phyloP scores from a whole-genome alignment of 139 green algal genomes.

The Coelastrella sp. region DNA sequence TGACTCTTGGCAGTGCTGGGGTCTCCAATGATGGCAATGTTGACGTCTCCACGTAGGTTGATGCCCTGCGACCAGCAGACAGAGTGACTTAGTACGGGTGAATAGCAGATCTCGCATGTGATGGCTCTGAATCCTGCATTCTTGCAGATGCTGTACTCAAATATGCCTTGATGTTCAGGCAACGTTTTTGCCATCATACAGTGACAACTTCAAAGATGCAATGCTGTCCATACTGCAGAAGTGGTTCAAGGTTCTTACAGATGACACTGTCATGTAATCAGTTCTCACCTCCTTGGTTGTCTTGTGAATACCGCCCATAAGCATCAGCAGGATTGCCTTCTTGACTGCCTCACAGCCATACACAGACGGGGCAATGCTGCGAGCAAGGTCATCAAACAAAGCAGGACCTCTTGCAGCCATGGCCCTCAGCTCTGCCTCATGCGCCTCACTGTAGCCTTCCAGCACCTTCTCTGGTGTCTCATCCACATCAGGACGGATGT shows the following conservation, averaged over 20 bases:
- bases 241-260: too few relatives aligned
- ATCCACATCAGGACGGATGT: constrained; percentile 84
- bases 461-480: constrained; percentile 71
- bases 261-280: too few relatives aligned
- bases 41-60: constrained; percentile 97
- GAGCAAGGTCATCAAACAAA: constrained; percentile 80
- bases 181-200: too few relatives aligned
- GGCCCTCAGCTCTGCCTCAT: constrained; percentile 56
- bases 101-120: too few relatives aligned
- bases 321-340: constrained; percentile 93
- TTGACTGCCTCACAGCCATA: constrained; percentile 90
- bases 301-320: constrained; percentile 94
- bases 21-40: constrained; percentile 98
- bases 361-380: constrained; percentile 86
- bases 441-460: constrained; percentile 60
- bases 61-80: constrained; percentile 79
- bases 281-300: constrained; percentile 75
- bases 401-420: constrained; percentile 56
- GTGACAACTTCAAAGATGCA: too few relatives aligned
- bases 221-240: too few relatives aligned
- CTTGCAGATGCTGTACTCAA: too few relatives aligned
- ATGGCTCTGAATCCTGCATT: too few relatives aligned
- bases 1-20: constrained; percentile 95
- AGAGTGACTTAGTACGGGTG: too few relatives aligned
- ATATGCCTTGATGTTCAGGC: too few relatives aligned